A percentile compares a stretch with the other conserved stretches of the same genome.
These are phyloP conservation scores for Diaporthe sp. DNA, from an alignment of 2,329 filamentous ascomycete species.

Conservation along the genomic window DNA sequence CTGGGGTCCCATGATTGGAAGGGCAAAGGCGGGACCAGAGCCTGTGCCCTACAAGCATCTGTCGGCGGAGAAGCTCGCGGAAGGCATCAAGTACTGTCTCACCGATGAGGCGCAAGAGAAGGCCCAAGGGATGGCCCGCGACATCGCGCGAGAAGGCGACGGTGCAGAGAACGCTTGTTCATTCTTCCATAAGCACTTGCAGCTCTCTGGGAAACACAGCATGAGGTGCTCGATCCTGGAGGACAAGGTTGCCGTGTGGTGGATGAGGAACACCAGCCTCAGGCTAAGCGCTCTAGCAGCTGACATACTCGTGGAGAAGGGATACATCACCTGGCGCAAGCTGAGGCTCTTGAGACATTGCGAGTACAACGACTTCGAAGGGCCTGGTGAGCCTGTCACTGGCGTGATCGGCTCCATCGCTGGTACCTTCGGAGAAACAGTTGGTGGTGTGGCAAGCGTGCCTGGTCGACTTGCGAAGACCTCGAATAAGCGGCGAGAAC, in stretches of 20 bases:
- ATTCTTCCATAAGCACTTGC: conserved; percentile 74
- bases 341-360: conserved; percentile 75
- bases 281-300: conserved; percentile 75
- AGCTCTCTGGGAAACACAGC: conserved; percentile 62
- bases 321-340: conserved; percentile 73
- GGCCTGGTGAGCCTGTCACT: conserved; percentile 79
- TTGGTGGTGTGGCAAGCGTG: conserved; percentile 74
- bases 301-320: conserved; percentile 72
- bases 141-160: conserved; percentile 74
- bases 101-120: conserved; percentile 71
- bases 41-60: conserved; percentile 78
- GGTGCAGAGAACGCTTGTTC: conserved; percentile 78
- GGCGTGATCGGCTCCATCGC: conserved; percentile 73
- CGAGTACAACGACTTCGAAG: conserved; percentile 84
- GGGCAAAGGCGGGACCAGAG: conserved; percentile 73
- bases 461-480: conserved; percentile 73
- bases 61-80: conserved; percentile 72
- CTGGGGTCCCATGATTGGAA: conserved; percentile 79
- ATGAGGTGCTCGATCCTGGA: conserved; percentile 77
- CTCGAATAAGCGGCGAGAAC: conserved; percentile 66
- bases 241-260: conserved; percentile 76
- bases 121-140: conserved; percentile 70
- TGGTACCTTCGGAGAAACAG: conserved; percentile 69
- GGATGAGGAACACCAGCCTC: conserved; percentile 71
- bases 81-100: conserved; percentile 79